phyloP scores from a whole-genome alignment of 2,329 filamentous ascomycete species.

The Rosellinia necatrix region DNA sequence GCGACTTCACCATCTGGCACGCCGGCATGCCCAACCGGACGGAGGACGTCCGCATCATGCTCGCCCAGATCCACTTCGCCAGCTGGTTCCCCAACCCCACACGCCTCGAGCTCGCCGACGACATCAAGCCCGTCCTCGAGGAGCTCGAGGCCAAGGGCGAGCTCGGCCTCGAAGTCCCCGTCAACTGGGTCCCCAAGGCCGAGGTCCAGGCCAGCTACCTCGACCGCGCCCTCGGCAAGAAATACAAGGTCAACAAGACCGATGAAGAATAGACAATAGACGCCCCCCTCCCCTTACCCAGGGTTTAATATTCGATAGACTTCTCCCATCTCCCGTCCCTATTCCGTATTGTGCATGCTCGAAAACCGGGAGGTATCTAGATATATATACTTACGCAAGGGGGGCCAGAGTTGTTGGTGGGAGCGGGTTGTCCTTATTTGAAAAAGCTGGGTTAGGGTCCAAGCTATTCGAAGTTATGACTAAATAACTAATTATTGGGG shows the following conservation, averaged over 20 bases:
- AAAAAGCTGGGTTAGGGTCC: too few species aligned
- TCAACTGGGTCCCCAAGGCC: constrained; percentile 51
- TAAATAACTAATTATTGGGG: too few species aligned
- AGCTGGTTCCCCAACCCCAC: constrained; percentile 63
- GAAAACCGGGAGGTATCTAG: too few species aligned
- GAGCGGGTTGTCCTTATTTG: too few species aligned
- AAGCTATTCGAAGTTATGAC: too few species aligned
- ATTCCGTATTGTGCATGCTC: too few species aligned
- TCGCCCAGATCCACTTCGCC: constrained; percentile 65
- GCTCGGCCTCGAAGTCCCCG: constrained; percentile 53
- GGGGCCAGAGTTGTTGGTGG: too few species aligned
- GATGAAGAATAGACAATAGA: constrained; percentile 15
- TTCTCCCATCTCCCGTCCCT: too few species aligned
- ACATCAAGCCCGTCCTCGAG: constrained; percentile 52
- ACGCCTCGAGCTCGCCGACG: constrained; percentile 57
- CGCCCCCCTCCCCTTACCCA: background rate
- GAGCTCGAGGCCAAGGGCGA: constrained; percentile 37
- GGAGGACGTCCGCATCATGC: constrained; percentile 59
- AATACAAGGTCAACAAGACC: constrained; percentile 63
- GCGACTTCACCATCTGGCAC: constrained; percentile 67
- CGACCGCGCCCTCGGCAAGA: constrained; percentile 62
- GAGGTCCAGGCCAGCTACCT: constrained; percentile 54
- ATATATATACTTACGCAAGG: too few species aligned
- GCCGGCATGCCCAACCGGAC: constrained; percentile 65
- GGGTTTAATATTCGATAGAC: background rate